A percentile compares a stretch with the other conserved stretches of the same genome.
Evolutionary conservation across 495 filamentous ascomycete species (phyloP).

Genomic region (Penicillium argentinense): DNA sequence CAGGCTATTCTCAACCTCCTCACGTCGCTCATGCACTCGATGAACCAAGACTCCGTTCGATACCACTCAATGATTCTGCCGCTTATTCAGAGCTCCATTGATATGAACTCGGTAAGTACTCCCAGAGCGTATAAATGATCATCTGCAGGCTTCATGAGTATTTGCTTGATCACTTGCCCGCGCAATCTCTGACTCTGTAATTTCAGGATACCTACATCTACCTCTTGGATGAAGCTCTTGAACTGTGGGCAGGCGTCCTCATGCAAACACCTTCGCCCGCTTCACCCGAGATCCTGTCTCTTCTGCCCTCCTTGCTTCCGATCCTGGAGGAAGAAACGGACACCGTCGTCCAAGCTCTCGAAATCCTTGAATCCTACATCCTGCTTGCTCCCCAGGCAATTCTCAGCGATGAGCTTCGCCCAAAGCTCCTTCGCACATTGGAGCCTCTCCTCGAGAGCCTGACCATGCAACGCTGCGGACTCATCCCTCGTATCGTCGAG

Average conservation of each 20-base stretch:
- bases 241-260: conserved; percentile 81
- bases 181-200: not conserved
- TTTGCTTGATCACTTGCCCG: not conserved
- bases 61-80: conserved; percentile 77
- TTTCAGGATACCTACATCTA: conserved; percentile 69
- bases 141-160: not conserved
- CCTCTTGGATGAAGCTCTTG: conserved; percentile 87
- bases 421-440: conserved; percentile 57
- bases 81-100: conserved; percentile 72
- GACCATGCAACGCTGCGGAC: conserved; percentile 63
- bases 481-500: conserved; percentile 67
- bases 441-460: conserved; percentile 51
- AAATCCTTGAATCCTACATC: conserved; percentile 78
- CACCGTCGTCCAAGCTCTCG: conserved; percentile 65
- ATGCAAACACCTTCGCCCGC: conserved; percentile 66
- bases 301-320: conserved; percentile 67
- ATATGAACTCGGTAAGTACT: conserved; percentile 66
- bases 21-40: conserved; percentile 71
- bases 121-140: not conserved
- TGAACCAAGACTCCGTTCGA: conserved; percentile 68
- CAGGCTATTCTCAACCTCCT: conserved; percentile 86
- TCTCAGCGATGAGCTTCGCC: conserved; percentile 62
- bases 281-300: conserved; percentile 61
- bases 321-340: conserved; percentile 71
- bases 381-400: conserved; percentile 74